Conservation (phyloP, 306 rosid genomes). For the Neltuma alba region DNA sequence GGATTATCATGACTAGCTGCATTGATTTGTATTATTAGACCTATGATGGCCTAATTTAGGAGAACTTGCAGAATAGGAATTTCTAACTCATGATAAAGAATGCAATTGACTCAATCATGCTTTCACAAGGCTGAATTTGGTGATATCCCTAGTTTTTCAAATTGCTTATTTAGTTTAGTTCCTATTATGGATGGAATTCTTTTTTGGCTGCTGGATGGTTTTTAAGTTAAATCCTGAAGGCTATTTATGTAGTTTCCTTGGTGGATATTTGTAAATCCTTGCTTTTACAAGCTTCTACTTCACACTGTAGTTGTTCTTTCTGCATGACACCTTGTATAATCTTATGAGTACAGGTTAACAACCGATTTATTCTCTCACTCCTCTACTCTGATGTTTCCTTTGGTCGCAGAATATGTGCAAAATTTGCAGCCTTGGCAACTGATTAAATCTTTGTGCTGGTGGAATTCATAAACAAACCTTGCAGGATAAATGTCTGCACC, state of each 20-base stretch:
- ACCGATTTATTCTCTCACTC: conserved; percentile 15
- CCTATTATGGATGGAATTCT: conserved; percentile 18
- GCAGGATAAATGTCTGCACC: conserved; percentile 3
- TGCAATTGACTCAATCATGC: conserved; percentile 7
- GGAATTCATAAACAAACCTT: conserved; percentile 35
- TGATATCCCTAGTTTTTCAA: conserved; percentile 12
- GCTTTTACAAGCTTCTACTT: conserved; percentile 27
- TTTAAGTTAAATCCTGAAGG: conserved; percentile 24
- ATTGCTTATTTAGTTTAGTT: conserved; percentile 31
- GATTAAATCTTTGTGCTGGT: conserved; percentile 24
- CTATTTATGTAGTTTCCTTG: conserved; percentile 14
- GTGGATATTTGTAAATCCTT: conserved; percentile 19
- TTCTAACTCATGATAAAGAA: neutral
- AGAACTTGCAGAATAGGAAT: neutral
- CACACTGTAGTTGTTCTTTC: conserved; percentile 13
- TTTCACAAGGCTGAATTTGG: conserved; percentile 13
- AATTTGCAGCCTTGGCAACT: conserved; percentile 32
- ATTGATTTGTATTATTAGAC: neutral
- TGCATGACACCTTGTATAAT: conserved; percentile 1
- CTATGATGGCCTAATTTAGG: conserved; percentile 12
- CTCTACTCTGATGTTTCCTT: conserved; percentile 24
- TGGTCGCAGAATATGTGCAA: conserved; percentile 44
- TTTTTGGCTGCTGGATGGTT: neutral
- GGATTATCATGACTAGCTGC: neutral
- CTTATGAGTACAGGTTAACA: conserved; percentile 14